Percentiles rank a stretch among this genome's conserved stretches.
These are phyloP conservation scores for Cenchrus fungigraminus DNA, from an alignment of 176 grass and related monocot genomes.

Conservation along the genomic window DNA sequence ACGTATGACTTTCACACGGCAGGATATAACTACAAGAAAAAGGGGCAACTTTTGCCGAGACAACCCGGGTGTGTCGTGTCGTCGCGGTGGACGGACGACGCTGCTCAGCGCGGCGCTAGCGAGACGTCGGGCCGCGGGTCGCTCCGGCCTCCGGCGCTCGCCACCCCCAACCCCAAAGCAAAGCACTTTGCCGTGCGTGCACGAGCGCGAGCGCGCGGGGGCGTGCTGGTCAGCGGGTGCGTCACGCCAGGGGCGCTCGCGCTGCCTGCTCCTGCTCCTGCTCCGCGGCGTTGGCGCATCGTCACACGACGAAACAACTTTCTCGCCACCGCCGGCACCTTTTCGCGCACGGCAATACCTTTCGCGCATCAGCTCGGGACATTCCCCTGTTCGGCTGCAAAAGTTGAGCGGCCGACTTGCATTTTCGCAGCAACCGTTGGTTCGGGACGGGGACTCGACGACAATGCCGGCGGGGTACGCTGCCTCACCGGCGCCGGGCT, in stretches of 20 bases:
- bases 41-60: neutral
- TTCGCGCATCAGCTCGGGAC: too few species aligned
- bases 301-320: neutral
- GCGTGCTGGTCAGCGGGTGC: slow-evolving; percentile 17
- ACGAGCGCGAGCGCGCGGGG: neutral
- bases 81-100: neutral
- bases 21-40: neutral
- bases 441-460: too few species aligned
- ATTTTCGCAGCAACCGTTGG: neutral
- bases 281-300: neutral
- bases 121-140: neutral
- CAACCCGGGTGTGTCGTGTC: neutral
- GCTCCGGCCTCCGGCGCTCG: too few species aligned
- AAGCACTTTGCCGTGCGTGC: neutral
- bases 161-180: neutral
- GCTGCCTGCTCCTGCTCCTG: neutral
- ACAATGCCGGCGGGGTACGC: too few species aligned
- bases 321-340: too few species aligned
- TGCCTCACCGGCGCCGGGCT: too few species aligned
- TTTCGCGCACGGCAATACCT: too few species aligned
- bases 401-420: neutral
- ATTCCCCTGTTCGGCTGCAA: neutral
- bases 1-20: neutral
- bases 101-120: neutral
- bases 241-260: slow-evolving; percentile 7